phyloP scores from a whole-genome alignment of 2,329 filamentous ascomycete species.

The Cyanodermella asteris region DNA sequence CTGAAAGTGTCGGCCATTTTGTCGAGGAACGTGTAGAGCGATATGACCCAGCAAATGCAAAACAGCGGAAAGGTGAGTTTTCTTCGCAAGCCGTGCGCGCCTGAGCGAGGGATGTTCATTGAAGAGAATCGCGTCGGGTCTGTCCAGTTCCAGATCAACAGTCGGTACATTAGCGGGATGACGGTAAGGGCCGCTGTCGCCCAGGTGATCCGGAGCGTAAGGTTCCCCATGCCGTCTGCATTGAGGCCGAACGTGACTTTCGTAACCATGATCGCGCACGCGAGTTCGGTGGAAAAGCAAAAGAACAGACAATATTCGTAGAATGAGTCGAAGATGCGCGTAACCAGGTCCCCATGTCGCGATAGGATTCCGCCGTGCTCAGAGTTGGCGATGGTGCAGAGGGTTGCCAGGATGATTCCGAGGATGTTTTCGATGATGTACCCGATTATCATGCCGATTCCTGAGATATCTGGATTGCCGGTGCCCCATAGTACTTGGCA shows the following conservation, averaged over 20 bases:
- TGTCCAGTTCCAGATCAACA: conserved; percentile 1
- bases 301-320: conserved; percentile 10
- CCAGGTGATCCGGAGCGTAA: conserved; percentile 10
- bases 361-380: neutral
- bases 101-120: too few relatives aligned
- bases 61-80: conserved; percentile 6
- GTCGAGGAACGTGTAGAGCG: conserved; percentile 9
- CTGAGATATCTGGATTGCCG: conserved; percentile 11
- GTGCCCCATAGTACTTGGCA: conserved; percentile 10
- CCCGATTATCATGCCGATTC: conserved; percentile 9
- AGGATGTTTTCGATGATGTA: conserved; percentile 10
- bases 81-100: neutral
- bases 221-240: conserved; percentile 9
- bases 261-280: conserved; percentile 9
- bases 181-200: conserved; percentile 8
- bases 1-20: conserved; percentile 6
- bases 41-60: conserved; percentile 7
- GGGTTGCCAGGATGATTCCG: conserved; percentile 4
- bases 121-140: too few relatives aligned
- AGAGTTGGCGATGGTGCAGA: neutral
- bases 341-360: conserved; percentile 1
- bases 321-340: conserved; percentile 5
- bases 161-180: conserved; percentile 7
- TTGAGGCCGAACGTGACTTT: conserved; percentile 9
- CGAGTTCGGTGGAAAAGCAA: conserved; percentile 10